A percentile compares a stretch with the other conserved stretches of the same genome.
Conservation (phyloP, 1,284 basidiomycete genomes). For the Apiotrichum veenhuisii region DNA sequence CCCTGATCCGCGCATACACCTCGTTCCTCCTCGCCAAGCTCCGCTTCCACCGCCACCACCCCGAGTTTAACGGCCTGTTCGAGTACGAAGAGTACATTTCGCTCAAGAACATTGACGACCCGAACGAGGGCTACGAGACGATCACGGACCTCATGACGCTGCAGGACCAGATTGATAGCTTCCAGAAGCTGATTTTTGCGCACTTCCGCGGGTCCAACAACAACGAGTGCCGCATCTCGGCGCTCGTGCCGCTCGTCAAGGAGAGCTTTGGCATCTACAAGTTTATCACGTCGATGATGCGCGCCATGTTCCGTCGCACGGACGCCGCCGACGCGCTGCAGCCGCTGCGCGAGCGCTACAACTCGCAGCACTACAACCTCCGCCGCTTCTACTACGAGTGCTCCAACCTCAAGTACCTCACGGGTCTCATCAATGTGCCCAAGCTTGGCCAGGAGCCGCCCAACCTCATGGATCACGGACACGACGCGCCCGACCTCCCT, state of each 20-base stretch:
- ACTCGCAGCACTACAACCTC: constrained; percentile 80
- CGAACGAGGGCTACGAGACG: constrained; percentile 95
- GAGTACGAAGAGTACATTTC: constrained; percentile 97
- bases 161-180: constrained; percentile 95
- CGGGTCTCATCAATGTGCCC: constrained; percentile 91
- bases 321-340: constrained; percentile 80
- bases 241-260: constrained; percentile 89
- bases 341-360: constrained; percentile 77
- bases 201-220: constrained; percentile 85
- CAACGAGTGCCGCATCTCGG: constrained; percentile 92
- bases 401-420: constrained; percentile 92
- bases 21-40: constrained; percentile 92
- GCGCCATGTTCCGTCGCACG: constrained; percentile 89
- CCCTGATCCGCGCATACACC: constrained; percentile 88
- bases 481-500: constrained; percentile 73
- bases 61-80: constrained; percentile 93
- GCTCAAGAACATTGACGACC: constrained; percentile 92
- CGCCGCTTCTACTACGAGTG: constrained; percentile 98
- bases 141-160: constrained; percentile 92
- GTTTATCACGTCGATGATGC: constrained; percentile 94
- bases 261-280: constrained; percentile 97
- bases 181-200: constrained; percentile 92
- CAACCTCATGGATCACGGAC: constrained; percentile 75
- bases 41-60: constrained; percentile 84
- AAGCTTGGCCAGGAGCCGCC: constrained; percentile 96